These are phyloP conservation scores for Heracleum sosnowskyi DNA, from an alignment of 129 eudicot genomes.

Conservation along the genomic window DNA sequence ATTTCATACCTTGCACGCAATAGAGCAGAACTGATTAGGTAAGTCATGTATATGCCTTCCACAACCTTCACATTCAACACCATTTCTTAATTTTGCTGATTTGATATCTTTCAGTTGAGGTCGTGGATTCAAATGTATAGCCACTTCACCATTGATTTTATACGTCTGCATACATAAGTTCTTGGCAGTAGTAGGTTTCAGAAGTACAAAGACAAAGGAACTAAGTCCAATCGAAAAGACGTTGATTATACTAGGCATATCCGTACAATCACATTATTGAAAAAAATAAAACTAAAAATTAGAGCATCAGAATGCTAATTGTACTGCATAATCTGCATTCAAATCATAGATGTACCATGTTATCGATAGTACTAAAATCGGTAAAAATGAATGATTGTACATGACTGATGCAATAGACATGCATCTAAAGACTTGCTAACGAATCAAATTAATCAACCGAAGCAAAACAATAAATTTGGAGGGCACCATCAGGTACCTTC, in stretches of 20 bases:
- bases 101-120: conserved; percentile 43
- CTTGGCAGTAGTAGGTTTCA: background rate
- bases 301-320: too few species aligned
- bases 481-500: too few species aligned
- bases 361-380: background rate
- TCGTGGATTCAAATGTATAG: conserved; percentile 67
- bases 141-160: conserved; percentile 69
- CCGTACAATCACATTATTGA: background rate
- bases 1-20: conserved; percentile 60
- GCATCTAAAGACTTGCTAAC: too few species aligned
- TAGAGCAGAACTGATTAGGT: conserved; percentile 72
- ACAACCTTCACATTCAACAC: conserved; percentile 59
- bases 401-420: too few species aligned
- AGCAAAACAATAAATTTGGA: too few species aligned
- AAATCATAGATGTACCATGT: too few species aligned
- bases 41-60: conserved; percentile 59
- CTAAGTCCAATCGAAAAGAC: background rate
- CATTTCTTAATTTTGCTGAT: conserved; percentile 33
- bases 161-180: conserved; percentile 34
- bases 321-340: too few species aligned
- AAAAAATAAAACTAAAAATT: too few species aligned
- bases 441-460: too few species aligned
- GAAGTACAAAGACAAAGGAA: background rate
- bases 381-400: too few species aligned
- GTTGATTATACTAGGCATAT: too few species aligned